Evolutionary conservation across 768 basidiomycete genomes (phyloP).

Genomic region (Wakefieldia striispora): DNA sequence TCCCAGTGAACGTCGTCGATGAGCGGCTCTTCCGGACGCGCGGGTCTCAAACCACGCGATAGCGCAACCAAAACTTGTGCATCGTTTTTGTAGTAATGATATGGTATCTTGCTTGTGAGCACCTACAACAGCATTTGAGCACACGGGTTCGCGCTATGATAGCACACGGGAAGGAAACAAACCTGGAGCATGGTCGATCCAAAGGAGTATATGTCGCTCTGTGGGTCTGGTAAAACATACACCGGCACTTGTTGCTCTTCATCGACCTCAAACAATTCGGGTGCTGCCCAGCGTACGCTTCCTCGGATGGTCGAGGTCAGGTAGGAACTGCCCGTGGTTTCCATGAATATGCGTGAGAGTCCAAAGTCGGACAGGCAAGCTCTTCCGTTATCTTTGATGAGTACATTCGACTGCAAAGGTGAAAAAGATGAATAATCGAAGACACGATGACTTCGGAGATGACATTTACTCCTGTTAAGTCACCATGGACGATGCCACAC

Average conservation of each 20-base stretch:
- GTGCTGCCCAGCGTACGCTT: slow-evolving; percentile 48
- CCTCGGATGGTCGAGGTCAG: slow-evolving; percentile 38
- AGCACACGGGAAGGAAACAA: not conserved
- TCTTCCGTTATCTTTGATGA: slow-evolving; percentile 31
- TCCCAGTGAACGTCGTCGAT: slow-evolving; percentile 10
- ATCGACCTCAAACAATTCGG: slow-evolving; percentile 35
- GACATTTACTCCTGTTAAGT: slow-evolving; percentile 41
- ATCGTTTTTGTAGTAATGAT: slow-evolving; percentile 22
- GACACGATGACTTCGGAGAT: not conserved
- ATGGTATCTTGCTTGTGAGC: slow-evolving; percentile 23
- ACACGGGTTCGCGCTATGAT: not conserved
- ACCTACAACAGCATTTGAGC: slow-evolving; percentile 20
- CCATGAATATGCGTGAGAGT: slow-evolving; percentile 30
- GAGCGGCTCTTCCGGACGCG: not conserved
- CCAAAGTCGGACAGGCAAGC: slow-evolving; percentile 39
- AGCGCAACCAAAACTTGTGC: slow-evolving; percentile 23
- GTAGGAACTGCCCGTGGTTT: slow-evolving; percentile 22
- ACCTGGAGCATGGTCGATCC: slow-evolving; percentile 34
- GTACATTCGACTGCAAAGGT: slow-evolving; percentile 31
- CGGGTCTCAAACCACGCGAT: slow-evolving; percentile 12
- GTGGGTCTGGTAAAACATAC: slow-evolving; percentile 2
- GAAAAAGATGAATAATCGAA: not conserved
- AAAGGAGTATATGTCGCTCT: slow-evolving; percentile 45
- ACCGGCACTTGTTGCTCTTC: slow-evolving; percentile 21
- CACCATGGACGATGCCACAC: slow-evolving; percentile 40